Evolutionary conservation across 306 rosid species (phyloP).

Genomic region (Clitoria ternatea): DNA sequence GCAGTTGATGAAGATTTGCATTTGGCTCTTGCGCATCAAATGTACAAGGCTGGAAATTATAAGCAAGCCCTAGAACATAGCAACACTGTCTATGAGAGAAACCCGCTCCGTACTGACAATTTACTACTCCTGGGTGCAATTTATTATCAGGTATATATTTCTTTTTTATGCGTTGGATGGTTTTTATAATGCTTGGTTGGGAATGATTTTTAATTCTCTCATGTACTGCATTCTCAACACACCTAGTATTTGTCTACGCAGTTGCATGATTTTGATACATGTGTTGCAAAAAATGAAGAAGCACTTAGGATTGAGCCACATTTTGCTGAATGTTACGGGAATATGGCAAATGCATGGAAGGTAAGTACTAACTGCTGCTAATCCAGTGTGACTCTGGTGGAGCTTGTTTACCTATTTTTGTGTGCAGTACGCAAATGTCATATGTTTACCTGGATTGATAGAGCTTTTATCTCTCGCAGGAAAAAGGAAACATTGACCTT

Average conservation of each 20-base stretch:
- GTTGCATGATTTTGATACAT: constrained; percentile 95
- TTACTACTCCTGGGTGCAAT: constrained; percentile 92
- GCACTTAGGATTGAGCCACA: constrained; percentile 83
- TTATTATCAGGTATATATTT: constrained; percentile 79
- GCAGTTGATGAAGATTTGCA: constrained; percentile 90
- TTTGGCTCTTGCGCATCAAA: constrained; percentile 79
- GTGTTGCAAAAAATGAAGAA: constrained; percentile 92
- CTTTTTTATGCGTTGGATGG: neutral
- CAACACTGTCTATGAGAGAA: constrained; percentile 73
- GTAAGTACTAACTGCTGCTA: constrained; percentile 28
- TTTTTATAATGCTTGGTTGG: neutral
- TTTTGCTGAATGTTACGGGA: constrained; percentile 97
- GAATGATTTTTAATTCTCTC: neutral
- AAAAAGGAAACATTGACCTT: constrained; percentile 49
- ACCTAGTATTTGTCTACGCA: constrained; percentile 22
- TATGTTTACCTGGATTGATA: constrained; percentile 23
- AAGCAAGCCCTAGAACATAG: constrained; percentile 92
- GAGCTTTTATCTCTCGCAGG: constrained; percentile 29
- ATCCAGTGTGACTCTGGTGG: neutral
- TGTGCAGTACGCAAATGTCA: neutral
- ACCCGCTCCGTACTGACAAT: constrained; percentile 83
- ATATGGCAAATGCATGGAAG: constrained; percentile 99
- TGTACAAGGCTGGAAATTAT: constrained; percentile 83
- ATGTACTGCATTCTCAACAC: neutral
- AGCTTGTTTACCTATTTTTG: neutral